phyloP scores from a whole-genome alignment of 257 asterid genomes.

The Nicotiana undulata region DNA sequence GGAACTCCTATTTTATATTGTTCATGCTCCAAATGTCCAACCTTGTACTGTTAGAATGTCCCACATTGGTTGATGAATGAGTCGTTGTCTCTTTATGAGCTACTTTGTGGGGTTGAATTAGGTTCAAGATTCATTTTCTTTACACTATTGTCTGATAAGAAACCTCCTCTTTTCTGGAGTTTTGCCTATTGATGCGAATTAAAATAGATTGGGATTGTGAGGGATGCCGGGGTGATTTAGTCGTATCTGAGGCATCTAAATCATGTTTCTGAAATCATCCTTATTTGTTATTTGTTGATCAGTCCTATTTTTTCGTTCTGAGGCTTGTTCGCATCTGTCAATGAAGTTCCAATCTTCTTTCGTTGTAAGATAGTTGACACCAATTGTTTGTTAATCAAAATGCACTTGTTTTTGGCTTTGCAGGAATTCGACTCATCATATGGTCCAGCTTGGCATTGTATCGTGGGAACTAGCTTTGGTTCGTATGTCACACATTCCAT shows the following conservation, averaged over 20 bases:
- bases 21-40: too few species aligned
- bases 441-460: slow-evolving; percentile 96
- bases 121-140: background rate
- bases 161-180: background rate
- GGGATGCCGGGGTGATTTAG: background rate
- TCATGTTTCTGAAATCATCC: too few species aligned
- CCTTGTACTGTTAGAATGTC: background rate
- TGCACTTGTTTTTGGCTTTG: background rate
- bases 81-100: background rate
- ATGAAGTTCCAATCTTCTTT: background rate
- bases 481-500: slow-evolving; percentile 79
- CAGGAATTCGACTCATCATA: slow-evolving; percentile 75
- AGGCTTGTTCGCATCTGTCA: background rate
- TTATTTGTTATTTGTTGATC: background rate
- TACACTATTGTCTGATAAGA: background rate
- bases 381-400: background rate
- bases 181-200: background rate
- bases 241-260: background rate
- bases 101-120: background rate
- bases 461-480: slow-evolving; percentile 81
- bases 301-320: background rate
- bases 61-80: background rate
- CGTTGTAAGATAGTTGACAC: background rate
- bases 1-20: too few species aligned
- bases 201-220: background rate